These are phyloP conservation scores for Lachancea thermotolerans DNA, from an alignment of 805 yeast species.

Conservation along the genomic window DNA sequence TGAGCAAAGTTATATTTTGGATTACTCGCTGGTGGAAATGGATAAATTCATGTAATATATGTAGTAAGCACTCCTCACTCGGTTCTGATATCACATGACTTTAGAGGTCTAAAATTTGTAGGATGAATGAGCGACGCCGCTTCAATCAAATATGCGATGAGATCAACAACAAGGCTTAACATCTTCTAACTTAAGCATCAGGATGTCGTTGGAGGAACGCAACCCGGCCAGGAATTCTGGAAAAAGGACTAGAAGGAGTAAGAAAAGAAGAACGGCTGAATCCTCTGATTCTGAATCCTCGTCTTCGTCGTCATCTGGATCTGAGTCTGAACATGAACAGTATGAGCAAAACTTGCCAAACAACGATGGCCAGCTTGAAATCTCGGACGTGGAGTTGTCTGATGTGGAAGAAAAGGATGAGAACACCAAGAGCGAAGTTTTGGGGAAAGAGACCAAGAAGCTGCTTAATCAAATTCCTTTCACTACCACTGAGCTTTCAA, in stretches of 20 bases:
- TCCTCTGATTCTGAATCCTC: slow-evolving; percentile 39
- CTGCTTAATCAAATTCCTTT: slow-evolving; percentile 22
- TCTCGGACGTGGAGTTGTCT: slow-evolving; percentile 32
- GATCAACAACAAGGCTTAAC: not conserved
- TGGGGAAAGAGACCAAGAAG: slow-evolving; percentile 18
- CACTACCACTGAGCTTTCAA: slow-evolving; percentile 33
- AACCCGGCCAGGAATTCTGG: slow-evolving; percentile 13
- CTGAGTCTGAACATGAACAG: slow-evolving; percentile 24
- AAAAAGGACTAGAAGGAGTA: slow-evolving; percentile 47
- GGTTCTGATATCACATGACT: not conserved
- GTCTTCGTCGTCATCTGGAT: slow-evolving; percentile 32
- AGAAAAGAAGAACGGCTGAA: slow-evolving; percentile 80
- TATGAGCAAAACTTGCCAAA: slow-evolving; percentile 9
- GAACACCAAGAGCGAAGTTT: slow-evolving; percentile 11
- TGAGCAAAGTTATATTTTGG: slow-evolving; percentile 80
- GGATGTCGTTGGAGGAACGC: slow-evolving; percentile 24
- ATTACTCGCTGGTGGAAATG: slow-evolving; percentile 78
- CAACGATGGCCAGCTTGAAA: slow-evolving; percentile 11
- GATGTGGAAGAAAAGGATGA: slow-evolving; percentile 9
- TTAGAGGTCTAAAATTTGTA: too few relatives aligned
- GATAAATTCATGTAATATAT: slow-evolving; percentile 33
- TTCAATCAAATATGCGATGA: slow-evolving; percentile 3
- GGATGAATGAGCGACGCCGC: too few relatives aligned
- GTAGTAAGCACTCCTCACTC: not conserved
- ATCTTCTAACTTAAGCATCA: not conserved